Conservation (phyloP, 1,284 basidiomycete species). For the Trametes pubescens region DNA sequence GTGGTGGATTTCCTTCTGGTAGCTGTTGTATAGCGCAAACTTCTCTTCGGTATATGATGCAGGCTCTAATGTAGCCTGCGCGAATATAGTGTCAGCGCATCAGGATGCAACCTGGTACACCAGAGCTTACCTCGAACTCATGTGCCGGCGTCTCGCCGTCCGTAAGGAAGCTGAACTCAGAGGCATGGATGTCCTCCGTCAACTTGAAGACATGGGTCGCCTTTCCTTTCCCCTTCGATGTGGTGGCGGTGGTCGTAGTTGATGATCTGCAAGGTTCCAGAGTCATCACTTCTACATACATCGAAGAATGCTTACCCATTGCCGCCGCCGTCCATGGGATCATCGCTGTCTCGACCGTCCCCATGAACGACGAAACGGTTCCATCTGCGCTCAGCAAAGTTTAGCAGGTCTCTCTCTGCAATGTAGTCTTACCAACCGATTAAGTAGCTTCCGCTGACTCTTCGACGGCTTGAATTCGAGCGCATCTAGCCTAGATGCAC, state of each 20-base stretch:
- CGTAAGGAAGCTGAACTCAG: slow-evolving; percentile 42
- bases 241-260: background rate
- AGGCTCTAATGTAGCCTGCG: slow-evolving; percentile 75
- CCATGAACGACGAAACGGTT: slow-evolving; percentile 74
- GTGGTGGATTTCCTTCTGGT: slow-evolving; percentile 82
- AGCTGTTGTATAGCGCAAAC: slow-evolving; percentile 77
- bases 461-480: slow-evolving; percentile 76
- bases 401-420: background rate
- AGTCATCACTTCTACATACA: background rate
- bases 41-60: slow-evolving; percentile 84
- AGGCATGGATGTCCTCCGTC: slow-evolving; percentile 56
- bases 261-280: slow-evolving; percentile 4
- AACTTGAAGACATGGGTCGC: slow-evolving; percentile 45
- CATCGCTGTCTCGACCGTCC: slow-evolving; percentile 45
- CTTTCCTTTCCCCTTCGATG: slow-evolving; percentile 23
- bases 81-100: background rate
- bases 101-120: background rate
- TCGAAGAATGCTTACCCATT: slow-evolving; percentile 1
- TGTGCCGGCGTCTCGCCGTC: slow-evolving; percentile 42
- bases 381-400: slow-evolving; percentile 62
- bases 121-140: slow-evolving; percentile 59
- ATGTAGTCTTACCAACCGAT: slow-evolving; percentile 54
- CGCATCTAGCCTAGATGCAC: slow-evolving; percentile 69
- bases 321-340: slow-evolving; percentile 35
- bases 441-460: slow-evolving; percentile 81